A percentile compares a stretch with the other conserved stretches of the same genome.
These are phyloP conservation scores for Bryoerythrophyllum caledonicum DNA, from an alignment of 225 moss, liverwort and hornwort genomes.

Conservation along the genomic window DNA sequence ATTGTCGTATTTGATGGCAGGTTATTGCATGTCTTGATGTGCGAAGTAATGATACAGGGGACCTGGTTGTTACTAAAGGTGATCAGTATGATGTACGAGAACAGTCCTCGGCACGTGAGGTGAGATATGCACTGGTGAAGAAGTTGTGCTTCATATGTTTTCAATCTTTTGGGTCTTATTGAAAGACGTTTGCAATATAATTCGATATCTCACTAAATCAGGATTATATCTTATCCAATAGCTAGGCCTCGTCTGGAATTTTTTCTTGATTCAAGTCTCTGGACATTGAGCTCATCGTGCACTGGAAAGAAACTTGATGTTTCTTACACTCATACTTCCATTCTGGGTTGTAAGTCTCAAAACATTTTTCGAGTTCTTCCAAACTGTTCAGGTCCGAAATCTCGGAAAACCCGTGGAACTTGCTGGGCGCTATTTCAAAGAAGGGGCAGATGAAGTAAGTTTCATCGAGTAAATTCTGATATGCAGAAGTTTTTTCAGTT, in stretches of 20 bases:
- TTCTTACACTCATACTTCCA: slow-evolving; percentile 8
- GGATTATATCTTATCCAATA: slow-evolving; percentile 3
- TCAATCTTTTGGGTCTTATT: background rate
- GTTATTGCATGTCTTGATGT: slow-evolving; percentile 99
- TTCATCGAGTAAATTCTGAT: slow-evolving; percentile 4
- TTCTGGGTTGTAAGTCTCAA: slow-evolving; percentile 8
- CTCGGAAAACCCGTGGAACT: slow-evolving; percentile 99
- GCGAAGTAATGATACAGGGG: slow-evolving; percentile 86
- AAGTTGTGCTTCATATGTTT: background rate
- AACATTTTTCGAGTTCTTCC: background rate
- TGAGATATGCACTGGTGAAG: slow-evolving; percentile 24
- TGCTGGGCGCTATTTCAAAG: slow-evolving; percentile 89
- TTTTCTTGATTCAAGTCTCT: background rate
- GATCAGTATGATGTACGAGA: slow-evolving; percentile 99
- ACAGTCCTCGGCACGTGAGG: slow-evolving; percentile 73
- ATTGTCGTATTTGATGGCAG: slow-evolving; percentile 45
- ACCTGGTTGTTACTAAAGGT: slow-evolving; percentile 98
- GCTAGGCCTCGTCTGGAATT: slow-evolving; percentile 1
- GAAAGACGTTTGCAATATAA: background rate
- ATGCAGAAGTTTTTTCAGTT: background rate
- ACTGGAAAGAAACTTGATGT: slow-evolving; percentile 16
- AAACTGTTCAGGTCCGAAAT: slow-evolving; percentile 76
- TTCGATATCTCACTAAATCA: background rate
- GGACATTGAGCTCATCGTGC: background rate
- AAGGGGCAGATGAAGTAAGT: slow-evolving; percentile 98